Base-by-base conservation (phyloP, 169 alveolate genomes). In the Plasmodium yoelii region DNA sequence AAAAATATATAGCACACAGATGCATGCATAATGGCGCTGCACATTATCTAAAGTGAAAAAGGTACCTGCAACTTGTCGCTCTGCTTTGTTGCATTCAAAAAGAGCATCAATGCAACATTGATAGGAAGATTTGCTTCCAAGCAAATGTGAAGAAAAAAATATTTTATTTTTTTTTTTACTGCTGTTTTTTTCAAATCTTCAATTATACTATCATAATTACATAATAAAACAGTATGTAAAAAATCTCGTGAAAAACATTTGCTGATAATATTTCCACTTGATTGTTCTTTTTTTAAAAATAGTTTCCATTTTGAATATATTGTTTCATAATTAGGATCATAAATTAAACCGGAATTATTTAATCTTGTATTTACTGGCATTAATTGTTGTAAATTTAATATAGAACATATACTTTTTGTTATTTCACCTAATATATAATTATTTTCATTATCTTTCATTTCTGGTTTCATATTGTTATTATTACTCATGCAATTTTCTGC, bases 181-280 rank as follows among this genome's bases (percentile, higher is more conserved):
- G 90, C 90, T 10, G 90, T 82, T 46, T 82, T 65, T 47, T 56
- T 67, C 39, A 82, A 82, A 18, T 82, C 90, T 49, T 82, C 90
- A 55, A 82, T 82, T 67, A 82, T 82, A 44, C 56, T 42, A 3
- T 42, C 80, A 67, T 82, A 82, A 67, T 82, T 82, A 55, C 90
- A 67, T 60, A 82, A 59, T 46, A 82, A 55, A 68, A 67, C 26
- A 13, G 84, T 82, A 18, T 68, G 19, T 47, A 82, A 42, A 53
- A 67, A 82, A 42, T 82, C 90, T 24, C 90, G 51, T 22, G 90
- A 82, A 59, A 82, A 82, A 65, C 84, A 67, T 26, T 24, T 82
- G 56, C 90, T 67, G 4, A 82, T 82, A n/a, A 68, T 28, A 26
- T 82, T 82, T 2, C 90, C 90, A 68, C 90, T 65, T 46, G 90